These are phyloP conservation scores for Rhodotorula taiwanensis DNA, from an alignment of 768 basidiomycete genomes.

Conservation along the genomic window DNA sequence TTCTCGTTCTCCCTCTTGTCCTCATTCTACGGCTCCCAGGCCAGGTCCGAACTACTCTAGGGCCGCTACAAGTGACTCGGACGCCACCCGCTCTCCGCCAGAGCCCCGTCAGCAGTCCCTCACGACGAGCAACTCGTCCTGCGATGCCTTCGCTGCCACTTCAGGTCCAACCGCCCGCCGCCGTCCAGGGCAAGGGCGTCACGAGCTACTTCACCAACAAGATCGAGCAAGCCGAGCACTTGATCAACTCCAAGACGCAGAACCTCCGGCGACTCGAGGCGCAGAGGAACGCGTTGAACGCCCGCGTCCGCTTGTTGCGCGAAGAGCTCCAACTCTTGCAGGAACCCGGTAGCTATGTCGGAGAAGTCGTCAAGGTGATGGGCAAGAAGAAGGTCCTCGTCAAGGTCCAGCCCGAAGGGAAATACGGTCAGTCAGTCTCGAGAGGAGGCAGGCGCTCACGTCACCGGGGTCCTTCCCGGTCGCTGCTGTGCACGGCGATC, in stretches of 20 bases:
- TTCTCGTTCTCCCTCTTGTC: too few species aligned
- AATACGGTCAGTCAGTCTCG: slow-evolving; percentile 93
- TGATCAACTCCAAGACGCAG: slow-evolving; percentile 93
- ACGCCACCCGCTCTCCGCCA: too few species aligned
- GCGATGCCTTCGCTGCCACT: slow-evolving; percentile 21
- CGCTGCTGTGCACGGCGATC: too few species aligned
- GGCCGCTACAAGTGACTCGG: too few species aligned
- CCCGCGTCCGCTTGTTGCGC: slow-evolving; percentile 77
- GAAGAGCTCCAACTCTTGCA: slow-evolving; percentile 85
- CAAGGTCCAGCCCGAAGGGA: slow-evolving; percentile 97
- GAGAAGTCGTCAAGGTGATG: slow-evolving; percentile 97
- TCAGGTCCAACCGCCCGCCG: neutral
- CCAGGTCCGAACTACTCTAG: too few species aligned
- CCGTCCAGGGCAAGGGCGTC: slow-evolving; percentile 13
- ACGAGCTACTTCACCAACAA: slow-evolving; percentile 86
- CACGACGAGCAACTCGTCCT: neutral
- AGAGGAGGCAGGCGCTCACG: too few species aligned
- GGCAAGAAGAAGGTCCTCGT: slow-evolving; percentile 98
- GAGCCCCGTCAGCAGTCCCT: too few species aligned
- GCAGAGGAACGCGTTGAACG: slow-evolving; percentile 93
- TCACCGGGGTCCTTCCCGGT: too few species aligned
- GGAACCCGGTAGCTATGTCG: slow-evolving; percentile 94
- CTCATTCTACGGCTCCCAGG: too few species aligned
- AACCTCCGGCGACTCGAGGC: slow-evolving; percentile 92
- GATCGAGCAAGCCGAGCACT: slow-evolving; percentile 84